Evolutionary conservation across 805 yeast genomes (phyloP).

Genomic region (Phaffomyces thermotolerans): DNA sequence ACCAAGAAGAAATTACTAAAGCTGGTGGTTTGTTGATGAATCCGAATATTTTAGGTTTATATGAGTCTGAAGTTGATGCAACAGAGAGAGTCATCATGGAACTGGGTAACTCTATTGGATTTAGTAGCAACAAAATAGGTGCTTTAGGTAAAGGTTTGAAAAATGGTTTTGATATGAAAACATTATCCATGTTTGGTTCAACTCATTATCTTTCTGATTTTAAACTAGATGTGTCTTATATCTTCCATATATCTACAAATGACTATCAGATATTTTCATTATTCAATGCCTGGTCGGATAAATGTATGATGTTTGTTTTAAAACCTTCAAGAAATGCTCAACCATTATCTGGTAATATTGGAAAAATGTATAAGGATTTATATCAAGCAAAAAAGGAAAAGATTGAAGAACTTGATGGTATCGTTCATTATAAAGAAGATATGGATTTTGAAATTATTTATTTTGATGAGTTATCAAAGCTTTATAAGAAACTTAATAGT

Average conservation of each 20-base stretch:
- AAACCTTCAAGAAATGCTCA: slow-evolving; percentile 69
- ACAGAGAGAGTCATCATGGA: slow-evolving; percentile 72
- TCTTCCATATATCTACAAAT: slow-evolving; percentile 63
- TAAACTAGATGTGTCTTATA: slow-evolving; percentile 50
- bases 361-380: slow-evolving; percentile 48
- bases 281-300: slow-evolving; percentile 54
- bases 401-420: slow-evolving; percentile 33
- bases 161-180: slow-evolving; percentile 68
- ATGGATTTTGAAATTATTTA: slow-evolving; percentile 49
- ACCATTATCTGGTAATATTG: slow-evolving; percentile 48
- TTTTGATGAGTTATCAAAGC: slow-evolving; percentile 45
- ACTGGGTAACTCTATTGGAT: slow-evolving; percentile 65
- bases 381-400: slow-evolving; percentile 40
- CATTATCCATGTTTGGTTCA: slow-evolving; percentile 40
- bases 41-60: slow-evolving; percentile 56
- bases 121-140: slow-evolving; percentile 69
- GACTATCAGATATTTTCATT: slow-evolving; percentile 70
- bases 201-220: slow-evolving; percentile 49
- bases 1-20: slow-evolving; percentile 44
- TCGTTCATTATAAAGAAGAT: slow-evolving; percentile 46
- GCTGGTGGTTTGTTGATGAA: slow-evolving; percentile 59
- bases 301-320: slow-evolving; percentile 46
- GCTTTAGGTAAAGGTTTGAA: slow-evolving; percentile 80
- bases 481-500: slow-evolving; percentile 53
- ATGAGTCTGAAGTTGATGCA: slow-evolving; percentile 65